Conservation (phyloP, 164 flowering plant species). For the Vitis riparia region DNA sequence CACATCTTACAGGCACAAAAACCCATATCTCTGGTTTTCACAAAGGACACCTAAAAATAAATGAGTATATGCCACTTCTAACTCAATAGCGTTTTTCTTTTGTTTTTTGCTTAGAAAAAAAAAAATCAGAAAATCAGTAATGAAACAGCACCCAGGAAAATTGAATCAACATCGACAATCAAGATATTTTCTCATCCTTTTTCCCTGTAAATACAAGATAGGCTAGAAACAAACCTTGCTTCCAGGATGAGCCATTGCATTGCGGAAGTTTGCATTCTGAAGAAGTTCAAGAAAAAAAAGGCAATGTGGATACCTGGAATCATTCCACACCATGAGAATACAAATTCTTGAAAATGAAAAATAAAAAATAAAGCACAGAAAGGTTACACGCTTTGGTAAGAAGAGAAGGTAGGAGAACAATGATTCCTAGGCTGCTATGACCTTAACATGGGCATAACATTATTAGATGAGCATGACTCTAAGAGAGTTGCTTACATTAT, state of each 20-base stretch:
- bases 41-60: no score
- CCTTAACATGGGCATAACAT: background rate
- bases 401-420: background rate
- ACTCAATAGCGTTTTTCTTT: no score
- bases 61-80: no score
- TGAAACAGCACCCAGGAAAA: no score
- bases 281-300: conserved; percentile 92
- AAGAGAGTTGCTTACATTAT: conserved; percentile 67
- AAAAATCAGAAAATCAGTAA: no score
- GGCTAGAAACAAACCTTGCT: conserved; percentile 58
- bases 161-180: no score
- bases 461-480: background rate
- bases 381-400: background rate
- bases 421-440: background rate
- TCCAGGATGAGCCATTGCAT: conserved; percentile 96
- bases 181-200: no score
- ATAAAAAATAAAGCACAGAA: background rate
- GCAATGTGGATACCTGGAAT: conserved; percentile 94
- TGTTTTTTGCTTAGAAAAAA: no score
- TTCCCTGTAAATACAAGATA: background rate
- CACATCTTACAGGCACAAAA: no score
- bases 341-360: background rate
- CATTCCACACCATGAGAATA: background rate
- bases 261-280: conserved; percentile 87
- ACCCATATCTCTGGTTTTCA: no score